These are phyloP conservation scores for Daedaleopsis sinensis DNA, from an alignment of 768 basidiomycete genomes.

Conservation along the genomic window DNA sequence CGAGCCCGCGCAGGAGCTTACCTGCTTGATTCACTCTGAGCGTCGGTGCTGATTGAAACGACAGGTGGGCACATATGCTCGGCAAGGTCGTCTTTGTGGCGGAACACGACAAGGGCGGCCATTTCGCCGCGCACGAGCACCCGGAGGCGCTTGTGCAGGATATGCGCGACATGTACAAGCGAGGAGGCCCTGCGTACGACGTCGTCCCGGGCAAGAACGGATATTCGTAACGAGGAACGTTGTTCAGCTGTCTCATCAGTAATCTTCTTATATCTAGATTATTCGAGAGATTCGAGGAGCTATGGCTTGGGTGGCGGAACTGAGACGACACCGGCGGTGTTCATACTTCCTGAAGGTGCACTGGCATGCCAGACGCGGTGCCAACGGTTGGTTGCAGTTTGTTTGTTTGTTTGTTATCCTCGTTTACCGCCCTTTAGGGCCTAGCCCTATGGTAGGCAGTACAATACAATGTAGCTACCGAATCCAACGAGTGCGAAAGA, in stretches of 20 bases:
- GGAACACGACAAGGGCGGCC: constrained; percentile 29
- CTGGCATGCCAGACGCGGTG: too few species aligned
- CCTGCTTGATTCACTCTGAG: background rate
- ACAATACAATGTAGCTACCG: background rate
- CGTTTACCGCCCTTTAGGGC: background rate
- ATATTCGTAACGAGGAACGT: background rate
- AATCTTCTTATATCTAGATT: too few species aligned
- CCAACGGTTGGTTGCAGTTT: background rate
- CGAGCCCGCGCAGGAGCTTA: background rate
- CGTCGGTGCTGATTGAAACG: background rate
- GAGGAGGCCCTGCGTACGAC: constrained; percentile 28
- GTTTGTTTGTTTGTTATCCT: background rate
- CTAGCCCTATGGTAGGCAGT: background rate
- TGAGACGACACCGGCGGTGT: too few species aligned
- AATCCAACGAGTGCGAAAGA: background rate
- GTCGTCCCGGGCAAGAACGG: constrained; percentile 22
- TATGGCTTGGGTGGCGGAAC: too few species aligned
- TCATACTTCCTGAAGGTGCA: too few species aligned
- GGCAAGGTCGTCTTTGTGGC: constrained; percentile 29
- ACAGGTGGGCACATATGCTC: constrained; percentile 26
- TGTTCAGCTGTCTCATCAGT: too few species aligned
- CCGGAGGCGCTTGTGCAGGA: constrained; percentile 29
- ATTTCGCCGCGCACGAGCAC: constrained; percentile 32
- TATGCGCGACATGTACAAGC: constrained; percentile 32
- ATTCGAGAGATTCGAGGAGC: too few species aligned